Evolutionary conservation across 1,284 basidiomycete species (phyloP), one percentile per base, ranked within the genome.

Genomic region (Marasmius tenuissimus): DNA sequence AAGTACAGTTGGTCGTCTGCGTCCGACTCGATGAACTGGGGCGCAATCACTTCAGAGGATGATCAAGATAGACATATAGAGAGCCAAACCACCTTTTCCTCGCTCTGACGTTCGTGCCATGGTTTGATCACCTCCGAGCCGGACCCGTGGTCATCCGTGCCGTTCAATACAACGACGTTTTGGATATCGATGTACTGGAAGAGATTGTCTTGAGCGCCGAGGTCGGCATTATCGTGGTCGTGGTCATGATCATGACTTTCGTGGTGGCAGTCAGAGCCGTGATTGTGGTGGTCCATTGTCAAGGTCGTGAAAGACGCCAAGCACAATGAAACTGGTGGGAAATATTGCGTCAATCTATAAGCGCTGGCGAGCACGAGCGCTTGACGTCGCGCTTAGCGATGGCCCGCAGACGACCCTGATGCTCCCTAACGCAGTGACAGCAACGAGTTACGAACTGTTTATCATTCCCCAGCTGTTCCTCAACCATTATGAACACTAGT

Each of bases 1-100:
- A 65, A 81, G 66, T 73, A 92, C 91, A 94, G 74, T 73, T 93
- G 90, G 70, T 93, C 91, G 72, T 94, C 92, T 40, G 88, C 88
- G 66, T 94, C 92, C 12, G 92, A 93, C 71, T 92, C 87, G 47
- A 94, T 66, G 66, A 77, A 91, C 92, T 94, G 61, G 35, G 47
- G 58, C 27, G 4, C 27, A 61, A 1, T 38, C 47, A 40, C 50
- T 48, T 20, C 42, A 48, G 59, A 18, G 27, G 27, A 49, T 12
- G 37, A 22, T 58, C 54, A 40, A 20, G 54, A 33, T 57, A 56
- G 51, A 22, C 60, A 52, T 34, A 50, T 54, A 35, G 65, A 22
- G 58, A 34, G 52, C 56, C 34, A 53, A 62, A 67, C 55, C 72
- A 92, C 92, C 75, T 81, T 76, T 47, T 75, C 73, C 72, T 92